These are phyloP conservation scores for Nidularia pulvinata DNA, from an alignment of 768 basidiomycete genomes.

Conservation along the genomic window DNA sequence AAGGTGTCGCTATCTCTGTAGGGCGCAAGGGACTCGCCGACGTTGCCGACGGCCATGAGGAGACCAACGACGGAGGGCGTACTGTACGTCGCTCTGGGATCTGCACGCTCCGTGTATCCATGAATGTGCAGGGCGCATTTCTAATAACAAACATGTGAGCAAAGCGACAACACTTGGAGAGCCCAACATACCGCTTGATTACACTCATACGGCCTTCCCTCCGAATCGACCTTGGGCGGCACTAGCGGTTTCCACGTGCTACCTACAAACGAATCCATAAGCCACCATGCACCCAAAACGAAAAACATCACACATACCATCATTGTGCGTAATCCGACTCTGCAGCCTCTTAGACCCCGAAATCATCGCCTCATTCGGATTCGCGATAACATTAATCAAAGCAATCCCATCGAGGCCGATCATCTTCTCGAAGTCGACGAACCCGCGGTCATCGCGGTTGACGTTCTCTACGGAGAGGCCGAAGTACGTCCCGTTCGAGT, in stretches of 20 bases:
- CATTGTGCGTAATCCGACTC: slow-evolving; percentile 94
- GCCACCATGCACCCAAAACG: background rate
- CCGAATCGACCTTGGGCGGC: slow-evolving; percentile 78
- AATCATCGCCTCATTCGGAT: slow-evolving; percentile 72
- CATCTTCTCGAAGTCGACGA: slow-evolving; percentile 98
- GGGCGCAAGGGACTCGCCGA: slow-evolving; percentile 77
- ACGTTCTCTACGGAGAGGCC: slow-evolving; percentile 84
- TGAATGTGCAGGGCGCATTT: slow-evolving; percentile 89
- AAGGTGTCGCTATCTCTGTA: slow-evolving; percentile 95
- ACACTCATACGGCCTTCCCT: slow-evolving; percentile 73
- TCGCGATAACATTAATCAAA: slow-evolving; percentile 86
- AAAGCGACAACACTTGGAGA: background rate
- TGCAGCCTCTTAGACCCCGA: slow-evolving; percentile 76
- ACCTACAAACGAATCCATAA: slow-evolving; percentile 38
- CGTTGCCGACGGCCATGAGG: slow-evolving; percentile 96
- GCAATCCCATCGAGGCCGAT: slow-evolving; percentile 96
- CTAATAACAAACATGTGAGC: slow-evolving; percentile 30
- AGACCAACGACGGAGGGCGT: slow-evolving; percentile 91
- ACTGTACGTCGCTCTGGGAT: slow-evolving; percentile 91
- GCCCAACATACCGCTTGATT: slow-evolving; percentile 49
- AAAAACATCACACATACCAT: slow-evolving; percentile 55
- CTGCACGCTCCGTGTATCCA: slow-evolving; percentile 92
- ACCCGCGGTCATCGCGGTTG: slow-evolving; percentile 87
- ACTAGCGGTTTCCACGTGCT: slow-evolving; percentile 84
- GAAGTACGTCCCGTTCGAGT: slow-evolving; percentile 98